Evolutionary conservation across 192 early-diverging fungal genomes (phyloP).

Genomic region (Coemansia pectinata): DNA sequence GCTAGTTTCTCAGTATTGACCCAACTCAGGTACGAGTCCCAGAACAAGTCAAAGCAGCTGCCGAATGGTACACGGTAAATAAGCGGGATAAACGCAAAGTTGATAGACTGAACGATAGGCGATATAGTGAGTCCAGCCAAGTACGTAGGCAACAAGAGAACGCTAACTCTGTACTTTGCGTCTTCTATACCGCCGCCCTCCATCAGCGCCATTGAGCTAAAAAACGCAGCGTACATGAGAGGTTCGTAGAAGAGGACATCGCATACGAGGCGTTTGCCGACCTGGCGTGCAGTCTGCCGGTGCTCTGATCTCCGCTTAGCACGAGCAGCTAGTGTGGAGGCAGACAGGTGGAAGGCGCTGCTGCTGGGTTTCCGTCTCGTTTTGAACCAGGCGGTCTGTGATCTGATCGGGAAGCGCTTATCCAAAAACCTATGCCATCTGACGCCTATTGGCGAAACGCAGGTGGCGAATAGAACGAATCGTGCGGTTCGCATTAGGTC

Average conservation of each 20-base stretch:
- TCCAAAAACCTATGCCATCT: constrained; percentile 55
- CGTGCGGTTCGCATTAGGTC: constrained; percentile 47
- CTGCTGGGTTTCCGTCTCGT: constrained; percentile 20
- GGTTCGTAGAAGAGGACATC: constrained; percentile 52
- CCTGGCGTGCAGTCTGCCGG: constrained; percentile 28
- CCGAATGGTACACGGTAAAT: constrained; percentile 72
- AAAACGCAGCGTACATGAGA: constrained; percentile 45
- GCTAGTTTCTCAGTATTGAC: constrained; percentile 60
- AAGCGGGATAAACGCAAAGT: constrained; percentile 76
- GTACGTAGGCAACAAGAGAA: constrained; percentile 43
- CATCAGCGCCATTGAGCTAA: constrained; percentile 50
- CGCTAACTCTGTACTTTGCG: constrained; percentile 27
- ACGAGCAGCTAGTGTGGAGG: constrained; percentile 10
- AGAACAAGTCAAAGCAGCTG: constrained; percentile 70
- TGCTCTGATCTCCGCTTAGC: constrained; percentile 39
- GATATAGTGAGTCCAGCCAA: constrained; percentile 59
- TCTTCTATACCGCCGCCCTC: constrained; percentile 43
- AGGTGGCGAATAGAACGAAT: constrained; percentile 48
- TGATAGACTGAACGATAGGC: constrained; percentile 74
- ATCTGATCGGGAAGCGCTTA: constrained; percentile 46
- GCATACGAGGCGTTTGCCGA: constrained; percentile 44
- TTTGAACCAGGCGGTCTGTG: constrained; percentile 49
- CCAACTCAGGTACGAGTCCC: constrained; percentile 79
- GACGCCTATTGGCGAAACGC: constrained; percentile 50
- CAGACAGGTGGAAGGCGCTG: constrained; percentile 1